A percentile compares a stretch with the other conserved stretches of the same genome.
phyloP scores from a whole-genome alignment of 1,284 basidiomycete species.

The Anthracocystis walkeri region DNA sequence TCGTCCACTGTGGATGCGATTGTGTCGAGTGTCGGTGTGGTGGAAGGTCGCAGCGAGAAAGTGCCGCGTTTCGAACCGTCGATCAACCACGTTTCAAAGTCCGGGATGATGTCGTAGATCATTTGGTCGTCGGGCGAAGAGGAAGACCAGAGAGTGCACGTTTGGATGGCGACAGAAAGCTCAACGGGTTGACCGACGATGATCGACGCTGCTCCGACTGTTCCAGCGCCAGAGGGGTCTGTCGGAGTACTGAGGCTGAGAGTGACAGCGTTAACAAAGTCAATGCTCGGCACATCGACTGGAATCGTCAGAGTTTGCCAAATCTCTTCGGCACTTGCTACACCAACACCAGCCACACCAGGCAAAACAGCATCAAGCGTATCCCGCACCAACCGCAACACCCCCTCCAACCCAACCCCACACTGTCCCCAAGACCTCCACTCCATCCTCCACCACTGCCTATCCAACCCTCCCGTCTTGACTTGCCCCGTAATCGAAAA shows the following conservation, averaged over 20 bases:
- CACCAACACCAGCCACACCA: neutral
- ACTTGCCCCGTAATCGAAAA: slow-evolving; percentile 41
- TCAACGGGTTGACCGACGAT: slow-evolving; percentile 47
- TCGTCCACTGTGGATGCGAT: neutral
- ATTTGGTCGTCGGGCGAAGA: slow-evolving; percentile 17
- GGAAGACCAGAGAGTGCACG: slow-evolving; percentile 29
- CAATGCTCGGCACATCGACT: slow-evolving; percentile 52
- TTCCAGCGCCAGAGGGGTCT: neutral
- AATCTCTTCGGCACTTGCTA: neutral
- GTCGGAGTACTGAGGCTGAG: slow-evolving; percentile 7
- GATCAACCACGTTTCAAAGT: slow-evolving; percentile 62
- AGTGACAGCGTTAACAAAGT: slow-evolving; percentile 50
- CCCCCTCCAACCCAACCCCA: neutral
- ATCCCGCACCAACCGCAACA: neutral
- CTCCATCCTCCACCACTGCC: slow-evolving; percentile 29
- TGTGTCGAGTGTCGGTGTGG: neutral
- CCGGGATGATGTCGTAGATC: slow-evolving; percentile 57
- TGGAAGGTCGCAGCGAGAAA: slow-evolving; percentile 11
- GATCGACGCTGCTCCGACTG: slow-evolving; percentile 8
- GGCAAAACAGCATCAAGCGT: slow-evolving; percentile 5
- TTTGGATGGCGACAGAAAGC: slow-evolving; percentile 31
- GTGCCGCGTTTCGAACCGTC: slow-evolving; percentile 54
- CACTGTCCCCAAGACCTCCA: slow-evolving; percentile 22
- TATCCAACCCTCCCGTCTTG: slow-evolving; percentile 24
- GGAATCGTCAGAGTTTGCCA: slow-evolving; percentile 57